Conservation (phyloP, 179 eudicot species). For the Amaranthus tricolor region DNA sequence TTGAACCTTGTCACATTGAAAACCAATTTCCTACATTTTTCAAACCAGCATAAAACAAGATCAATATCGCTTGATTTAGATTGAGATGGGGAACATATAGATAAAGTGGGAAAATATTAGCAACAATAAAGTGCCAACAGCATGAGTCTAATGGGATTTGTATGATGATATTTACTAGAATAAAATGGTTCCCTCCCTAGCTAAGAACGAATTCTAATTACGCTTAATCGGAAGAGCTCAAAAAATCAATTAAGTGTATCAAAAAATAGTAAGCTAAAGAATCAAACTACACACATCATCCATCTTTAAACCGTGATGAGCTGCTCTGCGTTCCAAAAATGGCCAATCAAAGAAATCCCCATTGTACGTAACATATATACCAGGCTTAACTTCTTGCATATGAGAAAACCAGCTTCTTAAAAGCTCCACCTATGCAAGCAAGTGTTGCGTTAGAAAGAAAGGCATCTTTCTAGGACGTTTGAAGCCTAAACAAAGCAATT, state of each 20-base stretch:
- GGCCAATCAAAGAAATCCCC: slow-evolving; percentile 99
- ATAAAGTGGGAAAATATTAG: background rate
- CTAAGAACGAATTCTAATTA: slow-evolving; percentile 1
- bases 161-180: background rate
- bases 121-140: background rate
- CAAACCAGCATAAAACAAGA: background rate
- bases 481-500: slow-evolving; percentile 6
- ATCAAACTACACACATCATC: slow-evolving; percentile 55
- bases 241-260: background rate
- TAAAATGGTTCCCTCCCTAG: slow-evolving; percentile 1
- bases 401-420: slow-evolving; percentile 81
- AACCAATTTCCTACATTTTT: slow-evolving; percentile 76
- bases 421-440: slow-evolving; percentile 64
- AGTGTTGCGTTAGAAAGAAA: slow-evolving; percentile 16
- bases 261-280: slow-evolving; percentile 7
- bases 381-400: slow-evolving; percentile 93
- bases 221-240: background rate
- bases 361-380: slow-evolving; percentile 94
- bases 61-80: background rate
- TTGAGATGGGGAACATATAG: background rate
- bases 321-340: slow-evolving; percentile 88
- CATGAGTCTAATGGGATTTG: background rate
- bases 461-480: background rate
- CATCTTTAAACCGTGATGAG: slow-evolving; percentile 80
- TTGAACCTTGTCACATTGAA: slow-evolving; percentile 85